These are phyloP conservation scores for Phytophthora agathidicida DNA, from an alignment of 352 stramenopile genomes.

Conservation along the genomic window DNA sequence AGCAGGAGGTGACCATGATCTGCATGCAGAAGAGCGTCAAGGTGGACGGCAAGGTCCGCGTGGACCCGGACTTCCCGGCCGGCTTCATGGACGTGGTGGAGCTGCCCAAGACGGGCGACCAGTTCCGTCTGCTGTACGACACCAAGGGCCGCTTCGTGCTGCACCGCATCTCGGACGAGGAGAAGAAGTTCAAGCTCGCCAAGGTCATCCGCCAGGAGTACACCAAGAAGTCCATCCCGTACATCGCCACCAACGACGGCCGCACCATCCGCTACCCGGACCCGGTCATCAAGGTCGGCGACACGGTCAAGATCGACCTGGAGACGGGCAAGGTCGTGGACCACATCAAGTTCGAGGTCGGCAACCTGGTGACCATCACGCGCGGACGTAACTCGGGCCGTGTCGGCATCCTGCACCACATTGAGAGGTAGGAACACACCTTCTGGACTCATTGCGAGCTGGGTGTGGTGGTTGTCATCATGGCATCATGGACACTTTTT, in stretches of 20 bases:
- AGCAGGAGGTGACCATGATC: slow-evolving; percentile 98
- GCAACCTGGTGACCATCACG: slow-evolving; percentile 98
- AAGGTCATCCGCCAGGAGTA: slow-evolving; percentile 96
- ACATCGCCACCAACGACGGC: slow-evolving; percentile 98
- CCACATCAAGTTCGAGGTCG: slow-evolving; percentile 98
- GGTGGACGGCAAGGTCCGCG: slow-evolving; percentile 96
- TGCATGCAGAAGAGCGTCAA: slow-evolving; percentile 99
- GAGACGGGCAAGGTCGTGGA: slow-evolving; percentile 98
- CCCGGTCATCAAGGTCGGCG: slow-evolving; percentile 98
- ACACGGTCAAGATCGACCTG: slow-evolving; percentile 99
- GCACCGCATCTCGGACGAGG: slow-evolving; percentile 95
- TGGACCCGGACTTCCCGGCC: slow-evolving; percentile 98
- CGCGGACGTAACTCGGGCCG: slow-evolving; percentile 97
- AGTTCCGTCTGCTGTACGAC: slow-evolving; percentile 98
- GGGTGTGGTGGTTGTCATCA: slow-evolving; percentile 74
- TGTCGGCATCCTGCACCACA: slow-evolving; percentile 97
- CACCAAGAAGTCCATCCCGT: slow-evolving; percentile 97
- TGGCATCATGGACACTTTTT: slow-evolving; percentile 17
- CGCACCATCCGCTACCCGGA: slow-evolving; percentile 99
- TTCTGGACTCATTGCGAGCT: slow-evolving; percentile 88
- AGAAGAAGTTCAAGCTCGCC: slow-evolving; percentile 99
- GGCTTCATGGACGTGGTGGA: slow-evolving; percentile 99
- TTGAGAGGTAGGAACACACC: slow-evolving; percentile 95
- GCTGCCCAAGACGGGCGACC: slow-evolving; percentile 96
- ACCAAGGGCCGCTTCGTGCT: slow-evolving; percentile 99